Percentiles rank a stretch among this genome's conserved stretches.
Conservation (phyloP, 352 stramenopile genomes). For the Pythium graminicola region DNA sequence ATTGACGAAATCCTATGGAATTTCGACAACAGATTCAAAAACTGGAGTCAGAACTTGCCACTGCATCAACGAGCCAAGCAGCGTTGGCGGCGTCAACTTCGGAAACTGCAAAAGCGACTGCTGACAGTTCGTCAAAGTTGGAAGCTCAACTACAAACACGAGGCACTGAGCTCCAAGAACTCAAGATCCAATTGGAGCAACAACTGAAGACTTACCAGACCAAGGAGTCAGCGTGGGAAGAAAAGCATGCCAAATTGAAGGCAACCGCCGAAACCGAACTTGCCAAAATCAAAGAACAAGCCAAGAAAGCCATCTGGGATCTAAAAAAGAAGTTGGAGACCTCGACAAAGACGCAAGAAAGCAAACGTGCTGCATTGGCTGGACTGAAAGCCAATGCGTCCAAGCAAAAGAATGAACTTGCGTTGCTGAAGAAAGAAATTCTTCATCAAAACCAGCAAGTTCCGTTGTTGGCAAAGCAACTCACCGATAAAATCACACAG, state of each 20-base stretch:
- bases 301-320: slow-evolving; percentile 82
- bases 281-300: slow-evolving; percentile 82
- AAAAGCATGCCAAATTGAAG: slow-evolving; percentile 76
- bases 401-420: slow-evolving; percentile 53
- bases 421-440: slow-evolving; percentile 48
- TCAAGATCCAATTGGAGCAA: slow-evolving; percentile 44
- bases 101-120: slow-evolving; percentile 26
- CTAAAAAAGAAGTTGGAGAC: slow-evolving; percentile 70
- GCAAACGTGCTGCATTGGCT: slow-evolving; percentile 39
- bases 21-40: slow-evolving; percentile 38
- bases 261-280: slow-evolving; percentile 64
- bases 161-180: slow-evolving; percentile 28
- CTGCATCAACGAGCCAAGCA: slow-evolving; percentile 21
- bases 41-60: slow-evolving; percentile 48
- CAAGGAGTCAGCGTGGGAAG: slow-evolving; percentile 49
- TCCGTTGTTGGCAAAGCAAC: slow-evolving; percentile 51
- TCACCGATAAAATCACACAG: slow-evolving; percentile 64
- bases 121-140: slow-evolving; percentile 29
- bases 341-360: slow-evolving; percentile 50
- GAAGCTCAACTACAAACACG: slow-evolving; percentile 40
- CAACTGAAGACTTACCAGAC: slow-evolving; percentile 35
- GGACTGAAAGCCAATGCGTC: slow-evolving; percentile 36
- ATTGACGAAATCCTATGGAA: neutral
- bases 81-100: slow-evolving; percentile 29
- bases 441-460: slow-evolving; percentile 47